A percentile compares a stretch with the other conserved stretches of the same genome.
phyloP scores from a whole-genome alignment of 2,329 filamentous ascomycete species.

The Aulographum hederae region DNA sequence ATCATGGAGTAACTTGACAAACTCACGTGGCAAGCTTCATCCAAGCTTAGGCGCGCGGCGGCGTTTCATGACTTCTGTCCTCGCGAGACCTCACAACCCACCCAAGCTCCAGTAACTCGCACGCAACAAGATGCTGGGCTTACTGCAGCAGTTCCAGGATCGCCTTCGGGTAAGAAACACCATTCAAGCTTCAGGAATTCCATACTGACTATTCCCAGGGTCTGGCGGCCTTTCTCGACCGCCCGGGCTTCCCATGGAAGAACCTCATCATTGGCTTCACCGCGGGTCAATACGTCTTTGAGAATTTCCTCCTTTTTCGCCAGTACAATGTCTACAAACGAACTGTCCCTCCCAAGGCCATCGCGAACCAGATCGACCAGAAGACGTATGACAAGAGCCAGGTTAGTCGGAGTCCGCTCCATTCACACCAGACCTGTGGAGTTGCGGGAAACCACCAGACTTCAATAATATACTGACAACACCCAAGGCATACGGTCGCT shows the following conservation, averaged over 20 bases:
- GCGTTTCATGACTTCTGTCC: too few relatives aligned
- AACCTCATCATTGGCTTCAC: conserved; percentile 89
- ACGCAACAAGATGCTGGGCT: too few relatives aligned
- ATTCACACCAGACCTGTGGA: conserved; percentile 4
- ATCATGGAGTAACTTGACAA: too few relatives aligned
- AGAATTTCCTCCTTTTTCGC: conserved; percentile 72
- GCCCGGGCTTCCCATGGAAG: conserved; percentile 94
- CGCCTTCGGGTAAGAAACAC: too few relatives aligned
- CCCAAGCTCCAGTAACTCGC: too few relatives aligned
- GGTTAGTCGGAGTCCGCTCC: too few relatives aligned
- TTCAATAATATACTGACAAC: conserved; percentile 4
- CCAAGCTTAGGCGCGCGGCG: too few relatives aligned
- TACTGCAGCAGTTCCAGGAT: too few relatives aligned
- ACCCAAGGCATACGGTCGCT: conserved; percentile 65
- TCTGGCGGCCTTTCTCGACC: conserved; percentile 74
- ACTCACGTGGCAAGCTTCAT: too few relatives aligned
- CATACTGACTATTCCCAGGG: conserved; percentile 31
- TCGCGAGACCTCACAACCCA: too few relatives aligned
- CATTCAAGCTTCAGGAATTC: too few relatives aligned
- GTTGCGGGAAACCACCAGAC: neutral
- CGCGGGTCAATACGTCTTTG: conserved; percentile 74
- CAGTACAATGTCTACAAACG: conserved; percentile 78
- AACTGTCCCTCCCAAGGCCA: conserved; percentile 65
- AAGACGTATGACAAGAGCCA: conserved; percentile 91
- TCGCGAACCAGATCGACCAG: conserved; percentile 73